Percentiles rank a stretch among this genome's conserved stretches.
Evolutionary conservation across 768 basidiomycete species (phyloP).

Genomic region (Suillus bovinus): DNA sequence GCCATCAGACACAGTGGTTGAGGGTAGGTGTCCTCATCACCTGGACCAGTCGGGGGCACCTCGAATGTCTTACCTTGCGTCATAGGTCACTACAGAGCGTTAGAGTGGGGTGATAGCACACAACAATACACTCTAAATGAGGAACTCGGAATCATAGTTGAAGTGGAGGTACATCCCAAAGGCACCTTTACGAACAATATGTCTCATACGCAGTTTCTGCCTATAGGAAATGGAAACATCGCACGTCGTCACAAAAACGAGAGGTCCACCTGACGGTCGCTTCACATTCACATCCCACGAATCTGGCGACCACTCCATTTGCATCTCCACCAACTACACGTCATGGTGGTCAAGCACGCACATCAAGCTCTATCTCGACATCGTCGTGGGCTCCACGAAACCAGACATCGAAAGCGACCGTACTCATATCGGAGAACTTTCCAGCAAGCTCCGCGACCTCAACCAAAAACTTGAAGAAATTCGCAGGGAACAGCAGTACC

Average conservation of each 20-base stretch:
- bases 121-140: conserved; percentile 71
- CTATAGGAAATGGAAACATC: conserved; percentile 81
- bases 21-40: conserved; percentile 54
- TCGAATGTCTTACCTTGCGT: conserved; percentile 3
- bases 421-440: conserved; percentile 79
- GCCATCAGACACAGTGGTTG: conserved; percentile 92
- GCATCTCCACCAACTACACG: conserved; percentile 90
- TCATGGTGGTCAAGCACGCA: conserved; percentile 87
- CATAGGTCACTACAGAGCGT: conserved; percentile 81
- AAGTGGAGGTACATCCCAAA: conserved; percentile 72
- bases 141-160: conserved; percentile 85
- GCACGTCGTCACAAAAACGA: conserved; percentile 82
- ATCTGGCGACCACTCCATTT: conserved; percentile 96
- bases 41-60: neutral
- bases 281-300: conserved; percentile 99
- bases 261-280: conserved; percentile 86
- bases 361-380: conserved; percentile 92
- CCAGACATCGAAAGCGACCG: conserved; percentile 87
- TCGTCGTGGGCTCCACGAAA: conserved; percentile 87
- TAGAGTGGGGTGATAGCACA: conserved; percentile 82
- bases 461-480: conserved; percentile 94
- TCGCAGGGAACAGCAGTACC: conserved; percentile 94
- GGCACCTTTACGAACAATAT: neutral
- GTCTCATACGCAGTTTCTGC: neutral
- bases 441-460: conserved; percentile 84